Base-by-base conservation (phyloP, 345 rosid genomes). In the Tarenaya hassleriana region DNA sequence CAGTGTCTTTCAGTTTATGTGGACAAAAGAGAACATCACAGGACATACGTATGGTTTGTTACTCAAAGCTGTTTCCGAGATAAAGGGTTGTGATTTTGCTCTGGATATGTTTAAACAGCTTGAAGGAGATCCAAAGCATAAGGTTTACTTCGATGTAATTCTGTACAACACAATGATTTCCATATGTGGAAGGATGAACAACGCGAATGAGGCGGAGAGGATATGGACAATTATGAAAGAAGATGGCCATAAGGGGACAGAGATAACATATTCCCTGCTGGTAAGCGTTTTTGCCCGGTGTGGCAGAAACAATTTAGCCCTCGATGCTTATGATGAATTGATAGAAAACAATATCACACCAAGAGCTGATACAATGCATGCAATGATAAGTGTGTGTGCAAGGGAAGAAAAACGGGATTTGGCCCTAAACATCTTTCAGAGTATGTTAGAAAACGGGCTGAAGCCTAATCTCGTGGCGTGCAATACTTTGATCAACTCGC, bases 141-240 rank as follows among this genome's bases (percentile, higher is more conserved):
- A 16, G 50, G 61, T 58, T 45, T 45, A 16, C 44, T 80, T 83
- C 46, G 91, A 90, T 64, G 73, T 71, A 10, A 31, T 82, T 74
- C 76, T 86, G 16, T 90, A 84, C 43, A 90, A 90, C 63, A 90
- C 97, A 0, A 67, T 70, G 53, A 69, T 90, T 58, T 80, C 94
- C 8, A 54, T 86, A 12, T 80, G 88, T 73, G 88, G 83, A 7
- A 70, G 70, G 71, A 54, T 53, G 17, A 65, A 75, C 19, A 66
- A 83, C 12, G 77, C 82, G 83, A 16, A 47, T 44, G 75, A 75
- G 61, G 49, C 84, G 4, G 69, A 79, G 75, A 82, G 77, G 50
- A 33, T 83, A 32, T 86, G 94, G 95, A 68, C 60, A 63, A 68
- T 68, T 16, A 72, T 86, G 84, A 77, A 47, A 62, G 70, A 55